Conservation (phyloP, 371 early-diverging fungal species). For the Mucor lusitanicus region DNA sequence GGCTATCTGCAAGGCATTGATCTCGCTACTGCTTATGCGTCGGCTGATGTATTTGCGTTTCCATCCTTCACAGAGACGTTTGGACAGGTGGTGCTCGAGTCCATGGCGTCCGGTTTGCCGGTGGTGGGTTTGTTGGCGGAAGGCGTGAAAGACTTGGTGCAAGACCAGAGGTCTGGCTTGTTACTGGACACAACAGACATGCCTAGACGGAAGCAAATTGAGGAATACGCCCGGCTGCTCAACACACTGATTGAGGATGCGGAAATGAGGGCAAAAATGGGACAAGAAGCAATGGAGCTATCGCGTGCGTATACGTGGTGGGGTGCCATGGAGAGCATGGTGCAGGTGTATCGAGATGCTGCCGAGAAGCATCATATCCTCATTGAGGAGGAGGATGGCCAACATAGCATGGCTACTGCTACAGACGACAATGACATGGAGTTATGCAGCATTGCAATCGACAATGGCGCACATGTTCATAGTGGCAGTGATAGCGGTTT, state of each 20-base stretch:
- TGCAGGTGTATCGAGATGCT: constrained; percentile 36
- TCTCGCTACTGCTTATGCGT: constrained; percentile 44
- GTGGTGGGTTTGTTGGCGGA: constrained; percentile 48
- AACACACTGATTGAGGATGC: constrained; percentile 14
- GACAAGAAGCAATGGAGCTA: constrained; percentile 20
- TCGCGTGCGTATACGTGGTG: constrained; percentile 45
- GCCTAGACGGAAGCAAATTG: constrained; percentile 13
- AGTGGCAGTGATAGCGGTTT: constrained; percentile 24
- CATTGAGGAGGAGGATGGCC: neutral
- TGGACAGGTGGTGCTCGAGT: constrained; percentile 52
- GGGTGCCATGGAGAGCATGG: constrained; percentile 49
- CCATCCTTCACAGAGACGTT: constrained; percentile 52
- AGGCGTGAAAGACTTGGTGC: constrained; percentile 46
- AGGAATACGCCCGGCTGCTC: constrained; percentile 25
- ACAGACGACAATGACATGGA: neutral
- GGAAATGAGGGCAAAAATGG: constrained; percentile 18
- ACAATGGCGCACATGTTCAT: neutral
- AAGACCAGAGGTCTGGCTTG: constrained; percentile 37
- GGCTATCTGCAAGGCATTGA: constrained; percentile 44
- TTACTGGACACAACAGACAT: constrained; percentile 27
- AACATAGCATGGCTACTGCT: neutral
- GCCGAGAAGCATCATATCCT: neutral
- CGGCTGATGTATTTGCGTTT: constrained; percentile 55
- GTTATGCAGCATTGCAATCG: neutral
- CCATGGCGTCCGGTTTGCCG: constrained; percentile 50